Evolutionary conservation across 495 filamentous ascomycete genomes (phyloP), one percentile per base, ranked within the genome.

Genomic region (Astrothelium subdiscretum): DNA sequence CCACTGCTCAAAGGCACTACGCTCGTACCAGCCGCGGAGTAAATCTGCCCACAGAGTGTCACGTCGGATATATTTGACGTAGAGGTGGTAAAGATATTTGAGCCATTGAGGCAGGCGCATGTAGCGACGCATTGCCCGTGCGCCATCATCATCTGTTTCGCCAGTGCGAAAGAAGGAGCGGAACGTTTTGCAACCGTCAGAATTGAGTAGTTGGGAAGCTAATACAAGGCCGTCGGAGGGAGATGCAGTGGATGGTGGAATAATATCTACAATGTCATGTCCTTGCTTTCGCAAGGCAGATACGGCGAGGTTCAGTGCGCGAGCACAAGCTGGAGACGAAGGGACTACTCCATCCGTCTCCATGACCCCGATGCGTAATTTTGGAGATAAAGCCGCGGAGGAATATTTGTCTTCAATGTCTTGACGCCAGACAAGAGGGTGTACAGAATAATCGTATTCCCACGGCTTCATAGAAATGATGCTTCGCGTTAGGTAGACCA

Each of bases 51-150:
- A 92, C 57, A 90, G 76, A 0, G 72, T 69, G 68, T 97, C 92
- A 15, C 84, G 75, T 57, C 81, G 77, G 66, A 97, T 79, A 74
- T 95, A 95, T 63, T 87, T 88, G 5, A 95, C 87, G 80, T 86
- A 98, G 2, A 88, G 78, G 70, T 90, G 95, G 76, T 95, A 90
- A n/a, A 96, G 62, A 67, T 85, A 94, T 70, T 91, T 91, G 59
- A 96, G 64, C 2, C 85, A 85, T 22, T 84, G 73, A 27, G 91
- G 85, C 13, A 96, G 80, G n/a, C 77, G 75, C 69, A 91, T 89
- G 60, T 92, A 81, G 63, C 79, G 80, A 57, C 78, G 74, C 73
- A 98, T 82, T 71, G 91, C 85, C 35, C 75, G 77, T 18, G 90
- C 91, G 26, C 92, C 94, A 0, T 82, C 72, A 69, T 98, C 94